Evolutionary conservation across 495 filamentous ascomycete species (phyloP).

Genomic region (Poronia punctata): DNA sequence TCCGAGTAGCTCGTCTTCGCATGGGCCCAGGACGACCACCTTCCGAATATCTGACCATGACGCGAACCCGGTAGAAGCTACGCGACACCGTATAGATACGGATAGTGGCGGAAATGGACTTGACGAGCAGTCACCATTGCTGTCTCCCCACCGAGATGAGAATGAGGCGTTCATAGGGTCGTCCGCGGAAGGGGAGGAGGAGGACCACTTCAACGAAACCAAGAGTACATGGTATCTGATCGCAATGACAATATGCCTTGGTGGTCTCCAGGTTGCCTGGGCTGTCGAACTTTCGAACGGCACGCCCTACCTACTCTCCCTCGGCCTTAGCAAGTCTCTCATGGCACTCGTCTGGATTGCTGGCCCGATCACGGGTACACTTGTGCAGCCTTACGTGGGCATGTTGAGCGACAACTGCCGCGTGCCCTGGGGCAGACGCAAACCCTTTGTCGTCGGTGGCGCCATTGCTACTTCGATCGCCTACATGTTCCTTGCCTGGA

Average conservation of each 20-base stretch:
- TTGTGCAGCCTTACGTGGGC: constrained; percentile 92
- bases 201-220: constrained; percentile 46
- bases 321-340: constrained; percentile 88
- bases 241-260: constrained; percentile 73
- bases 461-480: constrained; percentile 63
- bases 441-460: constrained; percentile 81
- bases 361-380: constrained; percentile 72
- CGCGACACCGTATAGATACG: constrained; percentile 9
- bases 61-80: constrained; percentile 14
- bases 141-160: constrained; percentile 41
- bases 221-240: constrained; percentile 81
- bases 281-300: constrained; percentile 84
- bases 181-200: constrained; percentile 21
- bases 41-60: constrained; percentile 9
- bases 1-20: constrained; percentile 13
- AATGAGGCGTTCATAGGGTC: constrained; percentile 31
- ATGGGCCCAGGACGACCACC: constrained; percentile 13
- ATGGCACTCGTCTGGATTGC: constrained; percentile 94
- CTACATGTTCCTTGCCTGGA: constrained; percentile 75
- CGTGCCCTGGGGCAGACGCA: constrained; percentile 71
- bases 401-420: constrained; percentile 86
- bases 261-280: constrained; percentile 91
- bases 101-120: constrained; percentile 20
- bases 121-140: constrained; percentile 54
- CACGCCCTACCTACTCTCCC: constrained; percentile 60